A percentile compares a stretch with the other conserved stretches of the same genome.
Conservation (phyloP, 306 rosid species). For the Cucurbita maxima region DNA sequence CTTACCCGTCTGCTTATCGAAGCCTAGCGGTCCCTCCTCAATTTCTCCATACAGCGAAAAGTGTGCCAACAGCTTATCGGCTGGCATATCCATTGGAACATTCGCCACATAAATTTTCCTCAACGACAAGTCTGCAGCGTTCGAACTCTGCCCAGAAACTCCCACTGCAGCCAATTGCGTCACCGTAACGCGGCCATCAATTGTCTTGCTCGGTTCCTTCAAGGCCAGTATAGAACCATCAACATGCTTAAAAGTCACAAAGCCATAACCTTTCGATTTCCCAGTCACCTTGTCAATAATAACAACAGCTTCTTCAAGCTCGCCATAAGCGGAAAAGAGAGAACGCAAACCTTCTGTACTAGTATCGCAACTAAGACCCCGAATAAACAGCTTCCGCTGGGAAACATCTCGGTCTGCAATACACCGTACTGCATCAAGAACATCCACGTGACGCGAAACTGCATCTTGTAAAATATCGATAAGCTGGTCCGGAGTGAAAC, state of each 20-base stretch:
- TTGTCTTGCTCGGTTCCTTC: constrained; percentile 89
- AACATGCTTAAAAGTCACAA: constrained; percentile 73
- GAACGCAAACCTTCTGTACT: constrained; percentile 77
- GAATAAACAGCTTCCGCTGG: constrained; percentile 86
- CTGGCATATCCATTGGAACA: constrained; percentile 74
- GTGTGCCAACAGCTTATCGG: constrained; percentile 64
- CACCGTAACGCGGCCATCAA: constrained; percentile 93
- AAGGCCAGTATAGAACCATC: constrained; percentile 80
- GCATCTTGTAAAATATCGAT: constrained; percentile 64
- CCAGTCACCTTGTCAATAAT: constrained; percentile 79
- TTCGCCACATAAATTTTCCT: constrained; percentile 86
- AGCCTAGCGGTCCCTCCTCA: constrained; percentile 94
- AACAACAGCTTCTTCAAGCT: constrained; percentile 84
- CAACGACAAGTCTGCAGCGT: constrained; percentile 26
- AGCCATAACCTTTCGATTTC: constrained; percentile 75
- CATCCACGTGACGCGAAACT: constrained; percentile 52
- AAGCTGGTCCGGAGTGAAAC: constrained; percentile 58
- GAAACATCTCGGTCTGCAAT: constrained; percentile 57
- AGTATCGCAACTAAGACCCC: constrained; percentile 97
- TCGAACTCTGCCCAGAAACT: constrained; percentile 22
- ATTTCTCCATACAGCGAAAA: constrained; percentile 69
- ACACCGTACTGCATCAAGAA: constrained; percentile 58
- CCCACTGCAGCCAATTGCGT: constrained; percentile 90
- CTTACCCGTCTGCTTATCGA: constrained; percentile 84
- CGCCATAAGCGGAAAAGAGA: constrained; percentile 80